These are phyloP conservation scores for Acorus gramineus DNA, from an alignment of 106 monocot genomes.

Conservation along the genomic window DNA sequence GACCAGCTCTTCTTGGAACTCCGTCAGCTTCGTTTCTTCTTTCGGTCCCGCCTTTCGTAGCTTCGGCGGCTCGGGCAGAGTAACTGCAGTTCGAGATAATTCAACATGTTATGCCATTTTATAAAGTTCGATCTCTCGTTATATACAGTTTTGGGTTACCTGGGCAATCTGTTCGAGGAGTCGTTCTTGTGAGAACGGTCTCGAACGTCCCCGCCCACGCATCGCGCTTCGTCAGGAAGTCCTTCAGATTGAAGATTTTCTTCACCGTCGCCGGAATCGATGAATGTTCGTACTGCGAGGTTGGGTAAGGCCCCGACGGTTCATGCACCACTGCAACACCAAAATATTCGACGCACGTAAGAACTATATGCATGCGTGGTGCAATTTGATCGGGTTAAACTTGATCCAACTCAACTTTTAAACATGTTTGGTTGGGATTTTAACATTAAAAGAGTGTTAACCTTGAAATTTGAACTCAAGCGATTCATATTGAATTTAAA, in stretches of 20 bases:
- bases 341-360: not conserved
- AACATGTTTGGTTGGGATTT: too few relatives aligned
- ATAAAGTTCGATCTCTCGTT: not conserved
- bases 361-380: too few relatives aligned
- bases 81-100: conserved; percentile 12
- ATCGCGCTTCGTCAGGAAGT: conserved; percentile 66
- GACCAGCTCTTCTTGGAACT: conserved; percentile 69
- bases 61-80: conserved; percentile 57
- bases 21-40: conserved; percentile 33
- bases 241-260: conserved; percentile 68
- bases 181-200: conserved; percentile 37
- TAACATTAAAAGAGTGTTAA: too few relatives aligned
- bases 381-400: not conserved
- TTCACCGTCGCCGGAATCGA: conserved; percentile 90
- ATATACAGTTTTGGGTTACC: conserved; percentile 4
- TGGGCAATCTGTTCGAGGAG: conserved; percentile 75
- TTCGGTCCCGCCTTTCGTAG: conserved; percentile 29
- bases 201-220: conserved; percentile 95
- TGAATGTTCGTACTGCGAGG: conserved; percentile 86
- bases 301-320: conserved; percentile 43
- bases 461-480: too few relatives aligned
- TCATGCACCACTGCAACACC: conserved; percentile 47
- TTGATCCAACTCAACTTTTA: not conserved
- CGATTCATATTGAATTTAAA: too few relatives aligned
- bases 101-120: not conserved